Evolutionary conservation across 2,329 filamentous ascomycete genomes (phyloP).

Genomic region (Didymella glomerata): DNA sequence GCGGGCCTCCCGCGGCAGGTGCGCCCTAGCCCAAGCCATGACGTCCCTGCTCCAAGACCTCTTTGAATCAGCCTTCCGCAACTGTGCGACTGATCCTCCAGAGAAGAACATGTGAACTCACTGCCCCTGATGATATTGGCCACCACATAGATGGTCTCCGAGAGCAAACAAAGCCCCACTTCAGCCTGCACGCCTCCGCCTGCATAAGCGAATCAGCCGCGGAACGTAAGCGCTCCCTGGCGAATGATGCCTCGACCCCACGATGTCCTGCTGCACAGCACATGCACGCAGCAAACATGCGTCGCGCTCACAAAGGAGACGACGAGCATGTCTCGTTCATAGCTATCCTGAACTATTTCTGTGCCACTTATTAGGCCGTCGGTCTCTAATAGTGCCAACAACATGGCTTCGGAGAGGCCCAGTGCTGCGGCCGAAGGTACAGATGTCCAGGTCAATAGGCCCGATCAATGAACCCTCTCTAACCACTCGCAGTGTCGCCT

Average conservation of each 20-base stretch:
- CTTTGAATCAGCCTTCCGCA: neutral
- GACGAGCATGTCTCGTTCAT: neutral
- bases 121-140: neutral
- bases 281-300: constrained; percentile 12
- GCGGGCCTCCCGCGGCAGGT: neutral
- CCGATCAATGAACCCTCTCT: constrained; percentile 4
- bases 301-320: constrained; percentile 1
- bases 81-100: constrained; percentile 1
- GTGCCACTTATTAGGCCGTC: constrained; percentile 4
- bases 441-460: constrained; percentile 1
- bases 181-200: neutral
- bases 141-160: neutral
- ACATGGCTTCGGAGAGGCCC: constrained; percentile 14
- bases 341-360: constrained; percentile 3
- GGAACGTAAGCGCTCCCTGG: constrained; percentile 8
- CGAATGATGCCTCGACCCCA: constrained; percentile 7
- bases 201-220: constrained; percentile 9
- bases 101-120: neutral
- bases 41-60: neutral
- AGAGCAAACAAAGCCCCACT: constrained; percentile 4
- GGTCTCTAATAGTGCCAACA: constrained; percentile 1
- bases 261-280: constrained; percentile 3
- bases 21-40: neutral
- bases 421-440: constrained; percentile 12
- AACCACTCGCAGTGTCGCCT: constrained; percentile 4